Evolutionary conservation across 2,329 filamentous ascomycete genomes (phyloP).

Genomic region (Periglandula ipomoeae): DNA sequence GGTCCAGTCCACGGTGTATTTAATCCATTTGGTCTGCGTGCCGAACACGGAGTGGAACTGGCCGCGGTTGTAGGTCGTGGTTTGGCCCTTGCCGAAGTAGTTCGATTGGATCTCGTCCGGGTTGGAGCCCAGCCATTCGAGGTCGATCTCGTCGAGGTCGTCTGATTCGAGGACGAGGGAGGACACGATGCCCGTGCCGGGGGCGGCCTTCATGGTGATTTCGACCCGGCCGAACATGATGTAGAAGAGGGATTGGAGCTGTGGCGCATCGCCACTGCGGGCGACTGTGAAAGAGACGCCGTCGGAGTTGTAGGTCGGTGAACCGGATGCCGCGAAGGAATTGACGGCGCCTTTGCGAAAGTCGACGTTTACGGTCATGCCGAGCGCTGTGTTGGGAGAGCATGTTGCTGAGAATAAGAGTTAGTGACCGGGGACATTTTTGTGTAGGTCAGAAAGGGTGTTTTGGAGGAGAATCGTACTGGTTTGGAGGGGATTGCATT

Average conservation of each 20-base stretch:
- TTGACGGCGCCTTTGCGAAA: constrained; percentile 71
- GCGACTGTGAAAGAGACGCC: constrained; percentile 77
- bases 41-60: constrained; percentile 61
- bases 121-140: constrained; percentile 86
- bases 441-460: no score
- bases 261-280: constrained; percentile 71
- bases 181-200: constrained; percentile 86
- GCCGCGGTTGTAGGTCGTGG: constrained; percentile 77
- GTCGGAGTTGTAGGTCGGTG: constrained; percentile 62
- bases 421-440: no score
- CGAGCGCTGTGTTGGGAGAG: constrained; percentile 68
- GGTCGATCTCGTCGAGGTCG: constrained; percentile 89
- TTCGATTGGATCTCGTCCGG: constrained; percentile 80
- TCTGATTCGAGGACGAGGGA: constrained; percentile 88
- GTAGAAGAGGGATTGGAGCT: constrained; percentile 86
- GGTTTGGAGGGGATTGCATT: constrained; percentile 28
- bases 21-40: constrained; percentile 71
- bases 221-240: constrained; percentile 98
- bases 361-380: constrained; percentile 73
- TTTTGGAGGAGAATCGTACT: no score
- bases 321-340: constrained; percentile 64
- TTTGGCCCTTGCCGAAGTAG: constrained; percentile 91
- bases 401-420: constrained; percentile 41
- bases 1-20: constrained; percentile 90
- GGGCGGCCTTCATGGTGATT: constrained; percentile 73